Evolutionary conservation across 768 basidiomycete species (phyloP), one percentile per base, ranked within the genome.

Genomic region (Leucocoprinus leucothites): DNA sequence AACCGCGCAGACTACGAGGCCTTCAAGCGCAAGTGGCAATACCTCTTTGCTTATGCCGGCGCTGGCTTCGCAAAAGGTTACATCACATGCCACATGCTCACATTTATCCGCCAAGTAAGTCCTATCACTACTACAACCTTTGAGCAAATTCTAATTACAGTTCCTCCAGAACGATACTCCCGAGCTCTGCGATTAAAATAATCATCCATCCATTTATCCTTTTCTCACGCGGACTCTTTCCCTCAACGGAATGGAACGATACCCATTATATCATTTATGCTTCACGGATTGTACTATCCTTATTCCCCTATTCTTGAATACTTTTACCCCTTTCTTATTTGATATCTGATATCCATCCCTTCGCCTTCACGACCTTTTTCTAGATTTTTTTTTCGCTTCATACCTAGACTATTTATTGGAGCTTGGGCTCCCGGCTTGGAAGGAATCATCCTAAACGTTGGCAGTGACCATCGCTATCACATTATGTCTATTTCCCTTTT

Each of bases 1-100:
- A 82, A 87, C 51, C 64, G 66, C 21, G 66, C 73, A 21, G 82
- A 86, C 60, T 89, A 82, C 60, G 83, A 80, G 16, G 69, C 79
- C n/a, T 89, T 89, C 79, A 85, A 82, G 62, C 80, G 86, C 55
- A 90, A 90, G 71, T 91, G 89, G 89, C 82, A 86, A 64, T 91
- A 90, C 65, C 85, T 89, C 51, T 91, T 89, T 66, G 88, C 84
- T 16, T 91, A 91, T 63, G 89, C 89, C 42, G 86, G 84, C 41
- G 87, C 86, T 53, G 89, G 89, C 18, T 91, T 89, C 68, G 80
- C 83, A 19, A 85, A 87, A 65, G 89, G 87, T 19, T 90, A 89
- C 68, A 89, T 89, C 65, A 86, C 87, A 26, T 89, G 87, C 62
- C 88, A 89, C 61, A 88, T 91, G 87, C 77, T 90, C 53, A 86